Percentiles rank a stretch among this genome's conserved stretches.
These are phyloP conservation scores for Claviceps monticola DNA, from an alignment of 2,329 filamentous ascomycete genomes.

Conservation along the genomic window DNA sequence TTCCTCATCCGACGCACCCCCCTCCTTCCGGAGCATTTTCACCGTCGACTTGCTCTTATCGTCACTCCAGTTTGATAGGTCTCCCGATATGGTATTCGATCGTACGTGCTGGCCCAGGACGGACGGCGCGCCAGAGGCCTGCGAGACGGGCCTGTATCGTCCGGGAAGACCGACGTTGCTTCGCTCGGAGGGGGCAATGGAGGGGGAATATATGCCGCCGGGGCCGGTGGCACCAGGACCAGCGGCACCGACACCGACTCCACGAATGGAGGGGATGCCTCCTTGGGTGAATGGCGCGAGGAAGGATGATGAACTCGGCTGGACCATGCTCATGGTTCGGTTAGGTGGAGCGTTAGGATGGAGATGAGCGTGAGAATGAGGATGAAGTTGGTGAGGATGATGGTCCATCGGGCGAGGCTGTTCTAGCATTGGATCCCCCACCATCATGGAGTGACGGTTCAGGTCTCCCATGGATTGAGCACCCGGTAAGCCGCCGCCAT, in stretches of 20 bases:
- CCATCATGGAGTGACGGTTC: slow-evolving; percentile 31
- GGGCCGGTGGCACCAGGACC: slow-evolving; percentile 1
- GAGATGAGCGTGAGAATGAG: no score
- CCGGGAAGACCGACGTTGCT: slow-evolving; percentile 86
- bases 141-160: slow-evolving; percentile 80
- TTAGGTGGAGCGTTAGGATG: no score
- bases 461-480: slow-evolving; percentile 31
- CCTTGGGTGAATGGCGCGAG: slow-evolving; percentile 29
- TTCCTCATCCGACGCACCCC: slow-evolving; percentile 8
- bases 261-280: slow-evolving; percentile 16
- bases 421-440: slow-evolving; percentile 30
- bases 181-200: slow-evolving; percentile 88
- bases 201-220: slow-evolving; percentile 61
- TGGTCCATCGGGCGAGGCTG: slow-evolving; percentile 25
- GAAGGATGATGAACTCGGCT: slow-evolving; percentile 49
- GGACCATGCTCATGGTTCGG: slow-evolving; percentile 75
- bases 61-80: slow-evolving; percentile 18
- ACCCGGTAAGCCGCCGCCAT: slow-evolving; percentile 13
- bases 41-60: slow-evolving; percentile 20
- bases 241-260: no score
- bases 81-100: slow-evolving; percentile 21
- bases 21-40: slow-evolving; percentile 26
- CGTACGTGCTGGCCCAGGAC: slow-evolving; percentile 17
- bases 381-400: background rate
- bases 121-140: slow-evolving; percentile 26